phyloP scores from a whole-genome alignment of 495 filamentous ascomycete species.

The Tricharina praecox region DNA sequence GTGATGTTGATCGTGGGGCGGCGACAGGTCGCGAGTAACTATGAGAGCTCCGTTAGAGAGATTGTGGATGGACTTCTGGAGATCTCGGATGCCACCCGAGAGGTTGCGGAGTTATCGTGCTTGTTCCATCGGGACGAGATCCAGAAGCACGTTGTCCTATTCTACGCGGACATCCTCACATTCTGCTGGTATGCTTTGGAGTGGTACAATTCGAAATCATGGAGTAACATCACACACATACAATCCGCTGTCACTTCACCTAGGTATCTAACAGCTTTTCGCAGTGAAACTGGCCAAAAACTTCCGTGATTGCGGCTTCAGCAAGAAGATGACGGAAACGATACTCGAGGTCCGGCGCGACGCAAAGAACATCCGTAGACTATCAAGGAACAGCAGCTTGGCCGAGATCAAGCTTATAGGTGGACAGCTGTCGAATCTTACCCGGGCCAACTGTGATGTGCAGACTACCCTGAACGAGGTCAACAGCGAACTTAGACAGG shows the following conservation, averaged over 20 bases:
- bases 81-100: not conserved
- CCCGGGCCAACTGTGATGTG: not conserved
- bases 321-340: not conserved
- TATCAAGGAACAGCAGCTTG: not conserved
- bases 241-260: not conserved
- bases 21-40: not conserved
- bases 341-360: no score
- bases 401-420: not conserved
- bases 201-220: constrained; percentile 4
- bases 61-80: not conserved
- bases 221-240: no score
- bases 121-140: constrained; percentile 4
- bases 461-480: not conserved
- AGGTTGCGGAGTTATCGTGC: not conserved
- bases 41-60: not conserved
- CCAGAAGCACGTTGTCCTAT: constrained; percentile 2
- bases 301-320: not conserved
- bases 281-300: not conserved
- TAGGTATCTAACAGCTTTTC: not conserved
- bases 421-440: not conserved
- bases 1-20: no score
- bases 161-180: constrained; percentile 3
- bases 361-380: no score
- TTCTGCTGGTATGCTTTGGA: constrained; percentile 5
- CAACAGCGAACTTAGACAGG: not conserved